Evolutionary conservation across 352 stramenopile genomes (phyloP).

Genomic region (Globisporangium orthogonon): DNA sequence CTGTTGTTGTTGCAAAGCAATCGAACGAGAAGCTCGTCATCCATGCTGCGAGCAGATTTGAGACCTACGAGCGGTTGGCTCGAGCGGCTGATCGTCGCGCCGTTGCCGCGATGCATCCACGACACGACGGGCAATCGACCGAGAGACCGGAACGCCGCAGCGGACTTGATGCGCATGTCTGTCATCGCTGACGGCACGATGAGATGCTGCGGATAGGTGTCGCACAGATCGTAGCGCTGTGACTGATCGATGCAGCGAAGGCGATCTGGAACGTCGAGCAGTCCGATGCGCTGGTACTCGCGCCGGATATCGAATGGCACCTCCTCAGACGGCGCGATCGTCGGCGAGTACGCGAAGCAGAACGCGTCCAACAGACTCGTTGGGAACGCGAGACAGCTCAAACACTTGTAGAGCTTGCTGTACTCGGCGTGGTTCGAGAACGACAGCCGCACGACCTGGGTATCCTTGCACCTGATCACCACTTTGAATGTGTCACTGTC

Average conservation of each 20-base stretch:
- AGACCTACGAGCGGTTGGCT: conserved; percentile 77
- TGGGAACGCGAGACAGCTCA: conserved; percentile 69
- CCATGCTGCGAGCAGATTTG: conserved; percentile 64
- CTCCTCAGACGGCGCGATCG: conserved; percentile 65
- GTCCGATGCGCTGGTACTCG: conserved; percentile 75
- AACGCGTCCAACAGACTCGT: conserved; percentile 71
- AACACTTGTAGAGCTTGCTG: conserved; percentile 67
- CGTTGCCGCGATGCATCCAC: conserved; percentile 68
- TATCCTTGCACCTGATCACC: conserved; percentile 77
- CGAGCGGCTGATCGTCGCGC: conserved; percentile 74
- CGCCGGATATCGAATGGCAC: conserved; percentile 70
- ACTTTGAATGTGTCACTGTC: conserved; percentile 50
- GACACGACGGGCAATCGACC: conserved; percentile 64
- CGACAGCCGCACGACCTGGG: conserved; percentile 56
- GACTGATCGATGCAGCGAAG: conserved; percentile 79
- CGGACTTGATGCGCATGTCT: conserved; percentile 79
- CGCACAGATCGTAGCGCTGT: conserved; percentile 77
- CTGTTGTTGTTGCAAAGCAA: conserved; percentile 51
- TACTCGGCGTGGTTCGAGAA: conserved; percentile 73
- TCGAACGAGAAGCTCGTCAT: conserved; percentile 75
- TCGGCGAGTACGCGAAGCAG: conserved; percentile 74
- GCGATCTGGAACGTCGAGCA: conserved; percentile 54
- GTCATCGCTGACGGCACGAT: conserved; percentile 90
- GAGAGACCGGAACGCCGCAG: conserved; percentile 65
- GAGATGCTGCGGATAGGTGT: conserved; percentile 94